Base-by-base conservation (phyloP, 1,284 basidiomycete species). In the Trichosporon coremiiforme region DNA sequence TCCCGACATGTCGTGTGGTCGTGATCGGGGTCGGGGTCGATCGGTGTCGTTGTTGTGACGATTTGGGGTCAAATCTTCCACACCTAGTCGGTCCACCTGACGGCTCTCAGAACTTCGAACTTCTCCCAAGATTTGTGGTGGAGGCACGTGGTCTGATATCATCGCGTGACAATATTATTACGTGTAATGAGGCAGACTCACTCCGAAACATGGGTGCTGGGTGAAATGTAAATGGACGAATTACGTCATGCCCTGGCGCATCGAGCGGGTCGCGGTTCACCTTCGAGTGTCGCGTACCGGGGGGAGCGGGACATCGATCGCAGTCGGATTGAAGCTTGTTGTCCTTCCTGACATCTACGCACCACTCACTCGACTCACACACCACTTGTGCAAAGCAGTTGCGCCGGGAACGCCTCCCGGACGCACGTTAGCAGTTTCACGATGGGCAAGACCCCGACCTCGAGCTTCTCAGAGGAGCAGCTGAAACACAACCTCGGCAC, bases 401-500 rank as follows among this genome's bases (percentile, higher is more conserved):
- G 57, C 57, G 57, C 57, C 57, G 57, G 57, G 57, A 62, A 62
- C n/a, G n/a, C n/a, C n/a, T n/a, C n/a, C n/a, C 57, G 57, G 20
- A 45, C 35, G 62, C 47, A 66, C 17, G 25, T 50, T 17, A 22
- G 50, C 53, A 60, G 10, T 20, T 20, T 10, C 35, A 31, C 10
- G 15, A 63, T 50, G 45, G 29, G 45, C 57, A 45, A 41, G 38
- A 33, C 20, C 20, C 12, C 65, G 17, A 41, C 79, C 2, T 75
- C 79, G n/a, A 75, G 76, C 38, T 84, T 79, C 67, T 78, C 82
- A 4, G 72, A 75, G 36, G 82, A 84, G 67, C 77, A 82, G 68
- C 78, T 82, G 55, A 69, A 71, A 17, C 55, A 64, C n/a, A 79
- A 81, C 33, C 76, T 84, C 25, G 75, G 78, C 3, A 70, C 80